phyloP scores from a whole-genome alignment of 805 yeast species.

The Dipodascopsis tothii region DNA sequence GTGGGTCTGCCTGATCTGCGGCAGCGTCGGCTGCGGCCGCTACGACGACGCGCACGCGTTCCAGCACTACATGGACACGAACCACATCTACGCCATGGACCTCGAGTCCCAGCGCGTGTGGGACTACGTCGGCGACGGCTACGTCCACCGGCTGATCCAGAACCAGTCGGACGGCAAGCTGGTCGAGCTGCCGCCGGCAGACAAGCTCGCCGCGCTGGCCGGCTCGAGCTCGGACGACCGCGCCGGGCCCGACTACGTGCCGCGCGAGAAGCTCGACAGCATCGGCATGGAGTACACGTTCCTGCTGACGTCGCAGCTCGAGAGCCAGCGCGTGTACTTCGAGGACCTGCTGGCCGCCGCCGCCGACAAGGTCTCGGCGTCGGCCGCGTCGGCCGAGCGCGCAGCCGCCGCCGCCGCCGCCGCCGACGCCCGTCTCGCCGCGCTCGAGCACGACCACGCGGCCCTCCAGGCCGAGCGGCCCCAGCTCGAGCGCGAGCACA shows the following conservation, averaged over 20 bases:
- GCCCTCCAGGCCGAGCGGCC: slow-evolving; percentile 3
- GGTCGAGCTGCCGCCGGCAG: slow-evolving; percentile 54
- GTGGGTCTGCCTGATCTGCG: slow-evolving; percentile 88
- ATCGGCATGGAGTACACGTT: slow-evolving; percentile 74
- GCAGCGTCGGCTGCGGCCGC: slow-evolving; percentile 86
- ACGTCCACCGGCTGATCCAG: slow-evolving; percentile 78
- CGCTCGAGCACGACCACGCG: slow-evolving; percentile 7
- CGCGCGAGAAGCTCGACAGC: slow-evolving; percentile 43
- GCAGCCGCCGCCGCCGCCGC: slow-evolving; percentile 20
- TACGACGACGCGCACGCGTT: slow-evolving; percentile 81
- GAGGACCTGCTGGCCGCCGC: slow-evolving; percentile 44
- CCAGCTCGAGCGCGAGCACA: slow-evolving; percentile 12
- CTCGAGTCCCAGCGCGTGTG: slow-evolving; percentile 76
- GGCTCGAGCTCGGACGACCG: neutral
- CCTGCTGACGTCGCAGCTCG: slow-evolving; percentile 68
- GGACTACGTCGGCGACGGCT: slow-evolving; percentile 89
- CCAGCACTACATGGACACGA: slow-evolving; percentile 65
- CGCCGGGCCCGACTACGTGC: slow-evolving; percentile 12
- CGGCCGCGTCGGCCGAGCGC: slow-evolving; percentile 24
- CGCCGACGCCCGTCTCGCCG: slow-evolving; percentile 6
- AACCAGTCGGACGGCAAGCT: slow-evolving; percentile 84
- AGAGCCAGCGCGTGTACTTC: slow-evolving; percentile 77
- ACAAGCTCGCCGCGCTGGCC: slow-evolving; percentile 22
- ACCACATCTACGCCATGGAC: slow-evolving; percentile 90
- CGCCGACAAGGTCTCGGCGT: slow-evolving; percentile 27